Evolutionary conservation across 176 grass and related monocot genomes (phyloP).

Genomic region (Pharus latifolius): DNA sequence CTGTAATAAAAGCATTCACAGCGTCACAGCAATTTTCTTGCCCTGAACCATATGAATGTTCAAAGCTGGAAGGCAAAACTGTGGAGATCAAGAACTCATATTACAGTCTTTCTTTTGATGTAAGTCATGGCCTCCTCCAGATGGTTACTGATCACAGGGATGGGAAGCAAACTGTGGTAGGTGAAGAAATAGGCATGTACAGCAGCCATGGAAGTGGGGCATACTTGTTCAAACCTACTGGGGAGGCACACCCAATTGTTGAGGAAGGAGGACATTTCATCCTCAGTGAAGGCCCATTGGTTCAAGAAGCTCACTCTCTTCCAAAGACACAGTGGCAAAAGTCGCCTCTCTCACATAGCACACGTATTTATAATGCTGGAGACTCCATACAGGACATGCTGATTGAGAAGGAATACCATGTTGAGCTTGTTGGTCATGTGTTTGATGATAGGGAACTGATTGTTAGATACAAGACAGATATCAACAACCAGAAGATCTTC

Average conservation of each 20-base stretch:
- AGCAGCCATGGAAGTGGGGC: constrained; percentile 78
- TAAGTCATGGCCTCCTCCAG: constrained; percentile 64
- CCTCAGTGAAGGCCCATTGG: constrained; percentile 73
- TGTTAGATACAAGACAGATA: constrained; percentile 87
- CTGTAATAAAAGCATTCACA: constrained; percentile 50
- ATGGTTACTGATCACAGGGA: constrained; percentile 38
- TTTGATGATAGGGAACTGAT: constrained; percentile 88
- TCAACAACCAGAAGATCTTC: constrained; percentile 77
- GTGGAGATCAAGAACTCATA: constrained; percentile 58
- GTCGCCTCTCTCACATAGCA: constrained; percentile 73
- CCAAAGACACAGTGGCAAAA: constrained; percentile 70
- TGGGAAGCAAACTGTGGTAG: constrained; percentile 45
- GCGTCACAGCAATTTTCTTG: constrained; percentile 50
- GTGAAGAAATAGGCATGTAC: constrained; percentile 94
- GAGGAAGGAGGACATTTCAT: constrained; percentile 71
- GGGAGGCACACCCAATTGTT: constrained; percentile 62
- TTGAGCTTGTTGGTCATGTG: constrained; percentile 64
- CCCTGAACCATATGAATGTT: constrained; percentile 79
- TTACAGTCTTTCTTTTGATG: constrained; percentile 75
- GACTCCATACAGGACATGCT: constrained; percentile 71
- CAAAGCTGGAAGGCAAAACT: constrained; percentile 54
- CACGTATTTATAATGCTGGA: constrained; percentile 63
- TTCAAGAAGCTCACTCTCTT: constrained; percentile 79
- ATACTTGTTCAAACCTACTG: constrained; percentile 91
- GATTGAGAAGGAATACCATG: constrained; percentile 97